These are phyloP conservation scores for Penicillium sp. DNA, from an alignment of 2,329 filamentous ascomycete species.

Conservation along the genomic window DNA sequence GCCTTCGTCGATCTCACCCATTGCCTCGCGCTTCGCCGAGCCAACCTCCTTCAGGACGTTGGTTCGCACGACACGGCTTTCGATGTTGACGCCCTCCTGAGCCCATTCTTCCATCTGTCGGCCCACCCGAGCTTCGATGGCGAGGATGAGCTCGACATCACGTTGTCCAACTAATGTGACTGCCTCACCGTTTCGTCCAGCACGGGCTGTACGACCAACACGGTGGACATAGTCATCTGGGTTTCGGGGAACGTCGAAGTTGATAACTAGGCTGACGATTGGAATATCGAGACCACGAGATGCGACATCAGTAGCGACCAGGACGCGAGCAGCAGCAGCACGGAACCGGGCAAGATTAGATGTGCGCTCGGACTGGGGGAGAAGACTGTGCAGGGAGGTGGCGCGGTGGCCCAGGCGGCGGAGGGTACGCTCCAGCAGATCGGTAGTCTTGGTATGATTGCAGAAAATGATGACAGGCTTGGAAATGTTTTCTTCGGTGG, in stretches of 20 bases:
- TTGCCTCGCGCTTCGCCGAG: conserved; percentile 92
- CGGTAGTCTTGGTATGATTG: conserved; percentile 86
- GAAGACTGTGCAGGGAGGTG: conserved; percentile 83
- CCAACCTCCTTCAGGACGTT: conserved; percentile 78
- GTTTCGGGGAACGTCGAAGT: conserved; percentile 94
- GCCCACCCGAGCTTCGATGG: conserved; percentile 80
- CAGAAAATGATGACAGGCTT: conserved; percentile 90
- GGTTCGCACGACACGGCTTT: conserved; percentile 81
- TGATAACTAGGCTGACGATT: conserved; percentile 84
- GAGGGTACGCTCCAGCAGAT: conserved; percentile 83
- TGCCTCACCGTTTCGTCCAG: conserved; percentile 77
- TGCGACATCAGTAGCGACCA: conserved; percentile 94
- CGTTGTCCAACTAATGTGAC: conserved; percentile 90
- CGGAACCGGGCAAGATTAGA: conserved; percentile 91
- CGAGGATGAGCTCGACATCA: conserved; percentile 86
- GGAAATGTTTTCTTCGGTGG: conserved; percentile 70
- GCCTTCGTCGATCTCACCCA: conserved; percentile 88
- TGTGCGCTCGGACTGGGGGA: conserved; percentile 80
- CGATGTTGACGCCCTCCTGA: conserved; percentile 92
- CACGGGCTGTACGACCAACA: conserved; percentile 91
- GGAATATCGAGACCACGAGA: conserved; percentile 94
- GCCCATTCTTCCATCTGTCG: conserved; percentile 78
- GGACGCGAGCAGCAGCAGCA: conserved; percentile 79
- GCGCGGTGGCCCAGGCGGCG: conserved; percentile 85
- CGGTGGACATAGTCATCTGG: conserved; percentile 97